phyloP scores from a whole-genome alignment of 495 filamentous ascomycete species.

The Aspergillus sclerotiicarbonarius region DNA sequence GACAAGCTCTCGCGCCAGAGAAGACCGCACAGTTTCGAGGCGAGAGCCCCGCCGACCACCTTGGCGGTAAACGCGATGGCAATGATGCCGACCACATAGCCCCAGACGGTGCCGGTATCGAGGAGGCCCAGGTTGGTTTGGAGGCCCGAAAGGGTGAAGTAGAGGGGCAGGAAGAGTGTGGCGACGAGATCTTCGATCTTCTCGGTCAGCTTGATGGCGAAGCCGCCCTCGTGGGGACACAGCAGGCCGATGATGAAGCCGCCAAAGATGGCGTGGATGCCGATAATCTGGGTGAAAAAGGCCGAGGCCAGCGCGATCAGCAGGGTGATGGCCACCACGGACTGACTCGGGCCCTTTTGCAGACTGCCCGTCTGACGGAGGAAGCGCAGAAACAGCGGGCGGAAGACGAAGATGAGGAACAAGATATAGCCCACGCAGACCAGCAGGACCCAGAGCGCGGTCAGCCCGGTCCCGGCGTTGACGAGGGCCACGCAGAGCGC shows the following conservation, averaged over 20 bases:
- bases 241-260: slow-evolving; percentile 86
- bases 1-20: slow-evolving; percentile 92
- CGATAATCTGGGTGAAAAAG: slow-evolving; percentile 96
- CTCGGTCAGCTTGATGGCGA: slow-evolving; percentile 91
- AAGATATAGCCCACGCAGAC: slow-evolving; percentile 72
- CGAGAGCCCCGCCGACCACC: slow-evolving; percentile 78
- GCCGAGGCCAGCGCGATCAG: slow-evolving; percentile 75
- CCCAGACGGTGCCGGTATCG: slow-evolving; percentile 83
- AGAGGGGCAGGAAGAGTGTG: slow-evolving; percentile 87
- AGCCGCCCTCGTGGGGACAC: slow-evolving; percentile 91
- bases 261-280: slow-evolving; percentile 88
- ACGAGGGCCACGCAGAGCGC: slow-evolving; percentile 93
- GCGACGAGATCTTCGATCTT: slow-evolving; percentile 93
- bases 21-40: slow-evolving; percentile 72
- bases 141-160: slow-evolving; percentile 91
- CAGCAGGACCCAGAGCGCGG: slow-evolving; percentile 84
- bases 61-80: slow-evolving; percentile 83
- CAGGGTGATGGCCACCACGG: slow-evolving; percentile 78
- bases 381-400: slow-evolving; percentile 74
- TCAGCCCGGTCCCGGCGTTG: slow-evolving; percentile 80
- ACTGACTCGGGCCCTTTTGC: slow-evolving; percentile 87
- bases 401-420: slow-evolving; percentile 72
- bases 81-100: slow-evolving; percentile 83
- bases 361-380: slow-evolving; percentile 72
- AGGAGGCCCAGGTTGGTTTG: slow-evolving; percentile 87